phyloP scores from a whole-genome alignment of 2,329 filamentous ascomycete genomes.

The Arthroderma sp. region DNA sequence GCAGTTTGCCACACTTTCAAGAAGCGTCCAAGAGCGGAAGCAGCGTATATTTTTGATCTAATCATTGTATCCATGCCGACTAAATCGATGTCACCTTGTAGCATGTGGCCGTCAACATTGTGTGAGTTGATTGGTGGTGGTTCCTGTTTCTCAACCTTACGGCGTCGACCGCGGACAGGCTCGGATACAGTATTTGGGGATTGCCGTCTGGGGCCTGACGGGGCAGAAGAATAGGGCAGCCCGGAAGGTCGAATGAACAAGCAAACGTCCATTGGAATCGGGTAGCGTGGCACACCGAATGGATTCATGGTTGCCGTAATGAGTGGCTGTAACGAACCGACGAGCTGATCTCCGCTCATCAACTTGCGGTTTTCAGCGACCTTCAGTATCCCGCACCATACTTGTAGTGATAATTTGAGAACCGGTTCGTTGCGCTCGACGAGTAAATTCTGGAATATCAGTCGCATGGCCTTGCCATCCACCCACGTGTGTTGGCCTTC shows the following conservation, averaged over 20 bases:
- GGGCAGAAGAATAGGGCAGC: constrained; percentile 54
- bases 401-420: constrained; percentile 67
- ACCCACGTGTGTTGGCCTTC: constrained; percentile 79
- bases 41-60: constrained; percentile 76
- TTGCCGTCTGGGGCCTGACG: constrained; percentile 25
- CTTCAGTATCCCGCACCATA: constrained; percentile 70
- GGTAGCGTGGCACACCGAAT: constrained; percentile 80
- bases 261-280: constrained; percentile 78
- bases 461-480: constrained; percentile 71
- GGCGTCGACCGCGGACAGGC: constrained; percentile 58
- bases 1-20: constrained; percentile 62
- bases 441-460: constrained; percentile 89
- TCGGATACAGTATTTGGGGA: constrained; percentile 35
- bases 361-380: constrained; percentile 51
- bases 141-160: constrained; percentile 74
- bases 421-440: constrained; percentile 83
- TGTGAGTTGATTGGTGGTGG: constrained; percentile 60
- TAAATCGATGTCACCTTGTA: constrained; percentile 89
- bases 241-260: constrained; percentile 93
- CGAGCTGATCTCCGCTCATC: constrained; percentile 56
- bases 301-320: constrained; percentile 78
- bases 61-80: constrained; percentile 82
- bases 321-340: constrained; percentile 63
- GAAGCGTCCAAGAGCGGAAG: constrained; percentile 72
- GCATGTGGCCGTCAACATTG: constrained; percentile 96